Percentiles rank a stretch among this genome's conserved stretches.
Conservation (phyloP, 768 basidiomycete species). For the Macrolepiota fuliginosa region DNA sequence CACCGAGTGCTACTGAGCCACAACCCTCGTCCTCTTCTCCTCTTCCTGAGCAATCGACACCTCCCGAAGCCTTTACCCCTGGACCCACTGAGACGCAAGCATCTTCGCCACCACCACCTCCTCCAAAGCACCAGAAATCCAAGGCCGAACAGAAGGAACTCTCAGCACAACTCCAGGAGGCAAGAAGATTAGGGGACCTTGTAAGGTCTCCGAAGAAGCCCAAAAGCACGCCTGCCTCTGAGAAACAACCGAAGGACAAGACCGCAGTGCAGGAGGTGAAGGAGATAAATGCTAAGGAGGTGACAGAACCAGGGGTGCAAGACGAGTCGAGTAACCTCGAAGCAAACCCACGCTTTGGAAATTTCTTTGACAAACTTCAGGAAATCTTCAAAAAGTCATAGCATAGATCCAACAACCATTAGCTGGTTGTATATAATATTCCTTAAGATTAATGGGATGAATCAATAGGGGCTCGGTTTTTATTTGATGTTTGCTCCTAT, state of each 20-base stretch:
- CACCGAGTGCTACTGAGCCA: not conserved
- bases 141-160: not conserved
- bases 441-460: not conserved
- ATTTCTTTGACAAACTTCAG: not conserved
- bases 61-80: not conserved
- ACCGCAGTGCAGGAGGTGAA: not conserved
- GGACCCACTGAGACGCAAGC: not conserved
- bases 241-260: not conserved
- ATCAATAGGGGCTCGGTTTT: not conserved
- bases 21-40: not conserved
- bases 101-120: not conserved
- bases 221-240: not conserved
- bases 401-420: not conserved
- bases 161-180: not conserved
- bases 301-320: too few species aligned
- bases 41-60: not conserved
- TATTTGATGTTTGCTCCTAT: conserved; percentile 10
- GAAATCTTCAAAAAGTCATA: not conserved
- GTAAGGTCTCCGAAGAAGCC: not conserved
- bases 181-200: not conserved
- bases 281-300: not conserved
- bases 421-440: not conserved
- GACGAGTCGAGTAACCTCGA: not conserved
- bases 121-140: not conserved
- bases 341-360: not conserved